Evolutionary conservation across 2,329 filamentous ascomycete genomes (phyloP).

Genomic region (Neofusicoccum cordaticola): DNA sequence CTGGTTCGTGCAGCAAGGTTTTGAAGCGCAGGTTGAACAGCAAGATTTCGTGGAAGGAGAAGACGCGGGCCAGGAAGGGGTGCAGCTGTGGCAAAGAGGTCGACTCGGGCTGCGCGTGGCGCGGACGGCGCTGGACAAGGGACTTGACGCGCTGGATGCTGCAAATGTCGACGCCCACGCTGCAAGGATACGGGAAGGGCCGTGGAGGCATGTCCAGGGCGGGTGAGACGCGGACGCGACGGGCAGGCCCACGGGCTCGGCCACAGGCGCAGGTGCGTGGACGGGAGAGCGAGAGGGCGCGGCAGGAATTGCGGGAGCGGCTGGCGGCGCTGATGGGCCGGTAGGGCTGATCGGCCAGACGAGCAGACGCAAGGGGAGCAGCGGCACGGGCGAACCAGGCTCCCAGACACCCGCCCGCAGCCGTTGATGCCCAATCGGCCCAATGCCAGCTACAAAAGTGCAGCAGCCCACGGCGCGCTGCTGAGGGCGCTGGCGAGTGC

Average conservation of each 20-base stretch:
- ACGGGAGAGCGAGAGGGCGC: not conserved
- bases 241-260: not conserved
- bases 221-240: not conserved
- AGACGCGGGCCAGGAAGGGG: not conserved
- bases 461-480: no score
- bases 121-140: not conserved
- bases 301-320: not conserved
- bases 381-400: no score
- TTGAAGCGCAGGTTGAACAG: not conserved
- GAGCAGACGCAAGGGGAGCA: no score
- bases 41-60: slow-evolving; percentile 13
- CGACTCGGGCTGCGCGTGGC: not conserved
- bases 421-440: no score
- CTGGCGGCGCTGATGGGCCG: not conserved
- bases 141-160: slow-evolving; percentile 64
- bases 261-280: not conserved
- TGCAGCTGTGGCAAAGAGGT: not conserved
- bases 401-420: no score
- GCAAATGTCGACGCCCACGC: slow-evolving; percentile 78
- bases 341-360: not conserved
- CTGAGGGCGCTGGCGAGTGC: no score
- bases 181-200: slow-evolving; percentile 63
- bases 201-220: slow-evolving; percentile 39
- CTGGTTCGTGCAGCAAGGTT: not conserved
- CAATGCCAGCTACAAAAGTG: no score